phyloP scores from a whole-genome alignment of 78 protist genomes.

The Polysphondylium violaceum region DNA sequence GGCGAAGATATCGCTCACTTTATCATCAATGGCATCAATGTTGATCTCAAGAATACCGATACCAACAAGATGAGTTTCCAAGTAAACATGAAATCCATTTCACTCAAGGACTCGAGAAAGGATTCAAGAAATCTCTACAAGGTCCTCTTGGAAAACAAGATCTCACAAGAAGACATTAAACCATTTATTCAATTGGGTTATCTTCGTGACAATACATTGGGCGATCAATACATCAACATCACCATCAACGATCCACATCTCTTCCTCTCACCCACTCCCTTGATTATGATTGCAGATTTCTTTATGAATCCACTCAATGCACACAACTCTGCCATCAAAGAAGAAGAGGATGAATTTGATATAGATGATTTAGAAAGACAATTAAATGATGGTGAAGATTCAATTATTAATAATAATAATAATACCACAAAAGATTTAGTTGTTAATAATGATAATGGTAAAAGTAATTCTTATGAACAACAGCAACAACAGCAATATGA shows the following conservation, averaged over 20 bases:
- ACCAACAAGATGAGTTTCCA: conserved; percentile 31
- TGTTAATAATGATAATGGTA: too few relatives aligned
- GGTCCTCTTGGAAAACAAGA: conserved; percentile 3
- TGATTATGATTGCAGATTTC: conserved; percentile 49
- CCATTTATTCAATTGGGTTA: conserved; percentile 56
- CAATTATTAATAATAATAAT: background rate
- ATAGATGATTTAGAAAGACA: conserved; percentile 3
- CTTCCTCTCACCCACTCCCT: conserved; percentile 72
- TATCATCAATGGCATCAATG: background rate
- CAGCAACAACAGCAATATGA: too few relatives aligned
- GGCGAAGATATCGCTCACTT: conserved; percentile 47
- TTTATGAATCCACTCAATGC: conserved; percentile 42
- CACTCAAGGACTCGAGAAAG: conserved; percentile 21
- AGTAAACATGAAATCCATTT: conserved; percentile 33
- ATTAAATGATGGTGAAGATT: background rate
- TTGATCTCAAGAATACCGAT: conserved; percentile 33
- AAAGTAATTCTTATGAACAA: too few relatives aligned
- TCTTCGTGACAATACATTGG: conserved; percentile 55
- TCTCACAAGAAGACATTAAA: background rate
- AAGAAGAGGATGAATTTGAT: background rate
- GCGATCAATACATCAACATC: conserved; percentile 63
- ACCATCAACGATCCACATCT: conserved; percentile 25
- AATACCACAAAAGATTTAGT: too few relatives aligned
- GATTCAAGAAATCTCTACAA: conserved; percentile 32
- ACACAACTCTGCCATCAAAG: background rate